phyloP scores from a whole-genome alignment of 2,329 filamentous ascomycete genomes.

The Penicillium expansum region DNA sequence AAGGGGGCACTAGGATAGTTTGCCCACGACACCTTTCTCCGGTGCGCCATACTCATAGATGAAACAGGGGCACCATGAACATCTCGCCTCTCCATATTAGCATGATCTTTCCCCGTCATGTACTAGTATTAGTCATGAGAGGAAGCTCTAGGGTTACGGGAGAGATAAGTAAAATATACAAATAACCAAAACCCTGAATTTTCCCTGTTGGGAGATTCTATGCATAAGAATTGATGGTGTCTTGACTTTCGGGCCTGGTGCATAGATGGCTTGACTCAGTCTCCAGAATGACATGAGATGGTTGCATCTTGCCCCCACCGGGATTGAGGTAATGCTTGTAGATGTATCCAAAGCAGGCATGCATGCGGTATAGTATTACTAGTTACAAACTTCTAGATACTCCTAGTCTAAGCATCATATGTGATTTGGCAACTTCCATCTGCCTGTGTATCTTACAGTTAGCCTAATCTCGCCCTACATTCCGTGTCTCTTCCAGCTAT shows the following conservation, averaged over 20 bases:
- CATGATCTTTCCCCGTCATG: no score
- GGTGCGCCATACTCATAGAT: not conserved
- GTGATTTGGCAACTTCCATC: not conserved
- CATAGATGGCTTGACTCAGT: not conserved
- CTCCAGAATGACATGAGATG: not conserved
- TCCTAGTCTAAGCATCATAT: no score
- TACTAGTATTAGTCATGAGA: no score
- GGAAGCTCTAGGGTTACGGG: no score
- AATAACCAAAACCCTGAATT: no score
- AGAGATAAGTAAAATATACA: no score
- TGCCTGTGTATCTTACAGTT: no score
- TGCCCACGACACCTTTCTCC: not conserved
- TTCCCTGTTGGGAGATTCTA: no score
- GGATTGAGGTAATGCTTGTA: not conserved
- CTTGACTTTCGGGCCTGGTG: no score
- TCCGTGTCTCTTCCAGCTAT: not conserved
- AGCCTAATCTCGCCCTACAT: not conserved
- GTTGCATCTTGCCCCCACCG: not conserved
- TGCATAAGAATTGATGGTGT: no score
- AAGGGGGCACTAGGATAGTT: not conserved
- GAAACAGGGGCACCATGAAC: not conserved
- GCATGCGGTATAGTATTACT: not conserved
- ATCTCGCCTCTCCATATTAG: no score
- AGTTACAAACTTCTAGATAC: not conserved
- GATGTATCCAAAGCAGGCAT: not conserved